These are phyloP conservation scores for Musa itinerans DNA, from an alignment of 176 grass and related monocot genomes.

Conservation along the genomic window DNA sequence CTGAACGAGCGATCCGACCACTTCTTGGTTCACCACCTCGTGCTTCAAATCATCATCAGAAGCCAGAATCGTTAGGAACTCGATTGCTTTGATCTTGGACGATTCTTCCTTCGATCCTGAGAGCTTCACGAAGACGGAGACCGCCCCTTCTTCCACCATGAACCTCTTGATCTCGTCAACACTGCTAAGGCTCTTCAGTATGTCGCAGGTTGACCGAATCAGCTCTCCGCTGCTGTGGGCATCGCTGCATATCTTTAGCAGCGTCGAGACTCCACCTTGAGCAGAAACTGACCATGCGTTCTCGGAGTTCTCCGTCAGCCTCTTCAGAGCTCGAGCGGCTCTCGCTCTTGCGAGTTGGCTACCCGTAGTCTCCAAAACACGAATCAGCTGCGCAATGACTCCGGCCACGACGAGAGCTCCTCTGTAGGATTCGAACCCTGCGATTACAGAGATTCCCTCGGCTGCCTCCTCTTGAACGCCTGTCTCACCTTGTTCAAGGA, in stretches of 20 bases:
- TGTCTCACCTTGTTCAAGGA: constrained; percentile 48
- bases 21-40: constrained; percentile 21
- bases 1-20: constrained; percentile 37
- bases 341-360: constrained; percentile 28
- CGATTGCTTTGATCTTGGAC: constrained; percentile 43
- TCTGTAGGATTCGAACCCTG: constrained; percentile 37
- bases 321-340: constrained; percentile 49
- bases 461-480: constrained; percentile 45
- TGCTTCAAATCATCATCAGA: constrained; percentile 24
- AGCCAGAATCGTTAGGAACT: constrained; percentile 48
- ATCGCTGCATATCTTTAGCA: constrained; percentile 53
- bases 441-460: constrained; percentile 42
- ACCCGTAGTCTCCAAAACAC: constrained; percentile 34
- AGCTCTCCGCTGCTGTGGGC: constrained; percentile 28
- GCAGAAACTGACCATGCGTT: constrained; percentile 87
- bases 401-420: constrained; percentile 49
- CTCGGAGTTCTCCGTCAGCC: constrained; percentile 70
- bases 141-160: constrained; percentile 55
- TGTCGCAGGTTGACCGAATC: constrained; percentile 37
- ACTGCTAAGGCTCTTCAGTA: constrained; percentile 51
- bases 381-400: constrained; percentile 46
- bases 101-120: constrained; percentile 31
- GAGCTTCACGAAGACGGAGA: constrained; percentile 43
- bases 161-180: constrained; percentile 71
- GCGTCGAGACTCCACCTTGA: constrained; percentile 61